phyloP scores from a whole-genome alignment of 768 basidiomycete genomes.

The Hericium coralloides region DNA sequence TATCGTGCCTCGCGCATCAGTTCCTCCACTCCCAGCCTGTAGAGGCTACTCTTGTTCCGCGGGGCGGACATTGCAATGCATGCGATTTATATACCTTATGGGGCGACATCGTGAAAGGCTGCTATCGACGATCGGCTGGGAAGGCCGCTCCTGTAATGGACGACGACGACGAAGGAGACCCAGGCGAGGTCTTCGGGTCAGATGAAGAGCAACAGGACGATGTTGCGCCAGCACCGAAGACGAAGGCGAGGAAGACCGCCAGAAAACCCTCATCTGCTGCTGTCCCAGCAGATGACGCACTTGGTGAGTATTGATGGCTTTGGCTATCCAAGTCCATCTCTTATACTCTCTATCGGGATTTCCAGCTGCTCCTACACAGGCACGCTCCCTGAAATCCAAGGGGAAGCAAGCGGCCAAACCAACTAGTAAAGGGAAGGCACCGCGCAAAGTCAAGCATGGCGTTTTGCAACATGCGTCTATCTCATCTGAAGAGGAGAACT shows the following conservation, averaged over 20 bases:
- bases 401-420: not conserved
- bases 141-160: constrained; percentile 23
- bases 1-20: constrained; percentile 42
- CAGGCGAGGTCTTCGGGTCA: constrained; percentile 3
- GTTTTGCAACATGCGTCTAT: not conserved
- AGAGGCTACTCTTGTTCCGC: constrained; percentile 37
- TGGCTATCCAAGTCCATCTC: too few species aligned
- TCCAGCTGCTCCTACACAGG: too few species aligned
- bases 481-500: constrained; percentile 14
- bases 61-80: constrained; percentile 49
- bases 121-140: constrained; percentile 40
- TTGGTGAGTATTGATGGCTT: too few species aligned
- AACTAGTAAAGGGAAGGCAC: not conserved
- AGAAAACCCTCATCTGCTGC: too few species aligned
- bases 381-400: not conserved
- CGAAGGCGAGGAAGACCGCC: too few species aligned
- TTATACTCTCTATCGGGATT: too few species aligned
- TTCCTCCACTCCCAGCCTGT: constrained; percentile 29
- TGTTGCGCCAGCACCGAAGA: not conserved
- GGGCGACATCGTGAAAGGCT: constrained; percentile 62
- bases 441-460: too few species aligned
- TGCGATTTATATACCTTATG: constrained; percentile 52
- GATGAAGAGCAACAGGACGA: constrained; percentile 1
- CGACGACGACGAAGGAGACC: constrained; percentile 22
- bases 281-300: too few species aligned